phyloP scores from a whole-genome alignment of 495 filamentous ascomycete species.

The Penicillium cataractarum region DNA sequence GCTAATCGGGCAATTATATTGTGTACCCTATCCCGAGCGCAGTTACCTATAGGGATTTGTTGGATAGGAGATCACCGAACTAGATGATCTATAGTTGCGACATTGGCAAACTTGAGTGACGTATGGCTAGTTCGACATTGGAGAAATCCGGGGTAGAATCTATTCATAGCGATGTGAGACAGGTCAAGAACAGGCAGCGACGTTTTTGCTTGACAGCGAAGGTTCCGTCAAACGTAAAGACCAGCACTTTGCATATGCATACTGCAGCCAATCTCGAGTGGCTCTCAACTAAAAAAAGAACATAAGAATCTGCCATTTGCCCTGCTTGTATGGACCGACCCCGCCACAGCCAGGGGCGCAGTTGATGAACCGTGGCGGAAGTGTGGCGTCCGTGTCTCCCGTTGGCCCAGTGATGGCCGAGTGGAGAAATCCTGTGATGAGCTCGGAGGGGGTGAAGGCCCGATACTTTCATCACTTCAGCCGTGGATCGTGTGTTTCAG shows the following conservation, averaged over 20 bases:
- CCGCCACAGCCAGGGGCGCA: conserved; percentile 13
- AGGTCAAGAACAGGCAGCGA: not conserved
- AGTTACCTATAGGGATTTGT: no score
- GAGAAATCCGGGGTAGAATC: conserved; percentile 6
- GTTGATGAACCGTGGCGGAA: conserved; percentile 1
- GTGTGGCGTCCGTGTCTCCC: conserved; percentile 15
- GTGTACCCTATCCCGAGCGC: no score
- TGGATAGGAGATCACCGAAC: no score
- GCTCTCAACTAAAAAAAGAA: no score
- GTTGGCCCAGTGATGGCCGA: conserved; percentile 44
- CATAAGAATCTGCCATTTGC: not conserved
- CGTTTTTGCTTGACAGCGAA: not conserved
- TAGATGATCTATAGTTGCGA: no score
- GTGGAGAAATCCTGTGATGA: conserved; percentile 4
- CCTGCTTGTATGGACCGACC: not conserved
- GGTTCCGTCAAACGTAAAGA: not conserved
- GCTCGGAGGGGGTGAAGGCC: not conserved
- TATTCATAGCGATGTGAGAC: conserved; percentile 6
- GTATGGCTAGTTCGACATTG: not conserved
- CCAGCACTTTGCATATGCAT: not conserved
- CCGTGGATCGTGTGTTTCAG: conserved; percentile 22
- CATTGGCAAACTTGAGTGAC: not conserved
- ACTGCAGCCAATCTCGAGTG: no score
- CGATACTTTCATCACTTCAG: conserved; percentile 3
- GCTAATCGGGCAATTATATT: no score